Base-by-base conservation (phyloP, 1,284 basidiomycete species). In the Kwoniella shivajii region DNA sequence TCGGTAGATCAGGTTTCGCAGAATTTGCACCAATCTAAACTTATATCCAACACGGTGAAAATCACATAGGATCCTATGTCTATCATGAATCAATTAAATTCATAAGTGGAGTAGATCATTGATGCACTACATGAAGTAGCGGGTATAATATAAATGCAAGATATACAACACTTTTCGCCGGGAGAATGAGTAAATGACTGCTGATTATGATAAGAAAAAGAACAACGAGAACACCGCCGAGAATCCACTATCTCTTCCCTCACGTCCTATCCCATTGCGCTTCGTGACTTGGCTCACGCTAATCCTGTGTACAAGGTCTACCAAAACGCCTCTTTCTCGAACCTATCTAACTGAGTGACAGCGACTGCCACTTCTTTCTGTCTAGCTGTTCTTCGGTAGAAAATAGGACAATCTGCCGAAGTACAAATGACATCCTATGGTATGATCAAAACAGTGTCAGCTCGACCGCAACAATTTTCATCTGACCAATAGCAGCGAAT, bases 351-450 rank as follows among this genome's bases (percentile, higher is more conserved):
- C 37, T 88, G 82, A 2, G 82, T 73, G 56, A 85, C 86, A 1
- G 88, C 84, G 65, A 94, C 90, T 61, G 90, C 90, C 0, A 94
- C 93, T 67, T 97, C 92, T 74, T 96, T 96, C 75, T 97, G 94
- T 6, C 93, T 86, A 68, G 95, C 95, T 77, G 95, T 96, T 38
- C 95, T 82, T 86, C 95, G 92, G 76, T 98, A 98, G 78, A 94
- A 98, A 62, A 98, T 98, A 0, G 95, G 95, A 67, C 95, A 99
- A 77, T 99, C 95, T 71, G 91, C 94, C 72, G 91, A 95, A 0
- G 90, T 90, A 72, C 95, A 99, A 36, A 99, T 82, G 18, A 98
- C 95, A 71, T 99, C 95, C 87, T 95, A 22, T 18, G n/a, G 11
- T 16, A 33, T 14, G n/a, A 29, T 18, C 6, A 13, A 11, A 39